These are phyloP conservation scores for Neurospora tetrasperma DNA, from an alignment of 495 filamentous ascomycete species.

Conservation along the genomic window DNA sequence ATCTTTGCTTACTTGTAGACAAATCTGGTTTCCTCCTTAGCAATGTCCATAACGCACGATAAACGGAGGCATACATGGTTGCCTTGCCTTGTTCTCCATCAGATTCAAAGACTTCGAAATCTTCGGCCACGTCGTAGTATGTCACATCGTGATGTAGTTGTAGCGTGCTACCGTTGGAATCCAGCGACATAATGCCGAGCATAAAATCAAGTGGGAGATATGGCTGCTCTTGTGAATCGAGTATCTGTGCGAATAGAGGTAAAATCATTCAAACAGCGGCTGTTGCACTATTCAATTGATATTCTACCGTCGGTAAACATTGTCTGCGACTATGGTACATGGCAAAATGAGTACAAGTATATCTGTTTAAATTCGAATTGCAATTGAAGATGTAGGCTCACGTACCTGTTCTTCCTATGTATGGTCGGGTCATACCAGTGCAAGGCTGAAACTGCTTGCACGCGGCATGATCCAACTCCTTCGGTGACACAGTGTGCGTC, in stretches of 20 bases:
- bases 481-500: neutral
- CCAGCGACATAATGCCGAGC: neutral
- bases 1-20: neutral
- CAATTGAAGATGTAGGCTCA: neutral
- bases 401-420: neutral
- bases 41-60: neutral
- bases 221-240: neutral
- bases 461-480: neutral
- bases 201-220: neutral
- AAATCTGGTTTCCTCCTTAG: neutral
- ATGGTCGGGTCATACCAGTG: too few relatives aligned
- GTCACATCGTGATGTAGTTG: too few relatives aligned
- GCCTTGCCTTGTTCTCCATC: neutral
- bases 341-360: neutral
- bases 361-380: neutral
- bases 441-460: neutral
- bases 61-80: neutral
- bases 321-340: too few relatives aligned
- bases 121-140: too few relatives aligned
- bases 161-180: neutral
- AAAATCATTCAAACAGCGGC: neutral
- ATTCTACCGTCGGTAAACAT: too few relatives aligned
- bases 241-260: neutral
- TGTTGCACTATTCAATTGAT: too few relatives aligned
- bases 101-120: too few relatives aligned